phyloP scores from a whole-genome alignment of 225 moss, liverwort and hornwort genomes.

The Lunularia cruciata region DNA sequence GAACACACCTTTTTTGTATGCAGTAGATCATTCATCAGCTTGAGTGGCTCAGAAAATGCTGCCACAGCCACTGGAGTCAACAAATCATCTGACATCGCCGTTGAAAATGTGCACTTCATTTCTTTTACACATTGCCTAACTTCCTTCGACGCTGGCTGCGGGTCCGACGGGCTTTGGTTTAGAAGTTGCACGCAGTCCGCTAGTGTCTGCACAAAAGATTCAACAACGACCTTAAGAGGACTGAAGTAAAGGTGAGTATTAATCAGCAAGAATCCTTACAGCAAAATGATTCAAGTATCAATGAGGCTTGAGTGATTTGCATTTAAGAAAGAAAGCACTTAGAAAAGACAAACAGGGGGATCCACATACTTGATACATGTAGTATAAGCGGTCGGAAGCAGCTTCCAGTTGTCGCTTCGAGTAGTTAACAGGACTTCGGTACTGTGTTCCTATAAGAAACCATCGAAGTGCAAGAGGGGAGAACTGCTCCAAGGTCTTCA shows the following conservation, averaged over 20 bases:
- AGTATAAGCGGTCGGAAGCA: conserved; percentile 85
- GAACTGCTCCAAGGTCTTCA: conserved; percentile 80
- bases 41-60: conserved; percentile 84
- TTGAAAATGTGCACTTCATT: conserved; percentile 51
- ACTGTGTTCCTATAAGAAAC: conserved; percentile 96
- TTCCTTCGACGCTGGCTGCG: conserved; percentile 61
- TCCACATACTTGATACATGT: conserved; percentile 72
- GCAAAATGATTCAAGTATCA: no score
- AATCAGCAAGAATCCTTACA: no score
- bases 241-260: no score
- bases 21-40: conserved; percentile 83
- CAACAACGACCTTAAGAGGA: no score
- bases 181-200: conserved; percentile 62
- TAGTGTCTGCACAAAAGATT: conserved; percentile 56
- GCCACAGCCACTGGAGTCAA: conserved; percentile 82
- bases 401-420: conserved; percentile 82
- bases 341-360: no score
- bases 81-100: conserved; percentile 91
- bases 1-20: conserved; percentile 79
- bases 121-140: conserved; percentile 42
- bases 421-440: conserved; percentile 88
- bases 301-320: no score
- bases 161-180: conserved; percentile 35
- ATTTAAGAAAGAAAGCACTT: no score
- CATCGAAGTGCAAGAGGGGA: conserved; percentile 88